Evolutionary conservation across 2,329 filamentous ascomycete species (phyloP).

Genomic region (Penicillium glabrum): DNA sequence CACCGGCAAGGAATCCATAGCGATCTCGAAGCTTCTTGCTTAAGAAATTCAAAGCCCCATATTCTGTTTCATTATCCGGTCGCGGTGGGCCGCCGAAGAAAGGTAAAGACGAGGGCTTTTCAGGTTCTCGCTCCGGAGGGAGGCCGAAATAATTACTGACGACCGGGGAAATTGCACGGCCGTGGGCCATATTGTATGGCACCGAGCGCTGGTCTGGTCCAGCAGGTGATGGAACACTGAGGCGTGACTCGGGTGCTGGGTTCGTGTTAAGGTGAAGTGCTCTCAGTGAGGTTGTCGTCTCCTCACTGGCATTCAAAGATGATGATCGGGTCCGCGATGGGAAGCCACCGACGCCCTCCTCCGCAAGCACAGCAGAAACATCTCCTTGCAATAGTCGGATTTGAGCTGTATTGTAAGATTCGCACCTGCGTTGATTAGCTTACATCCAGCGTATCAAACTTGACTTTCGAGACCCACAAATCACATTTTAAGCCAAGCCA

Average conservation of each 20-base stretch:
- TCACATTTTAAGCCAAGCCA: constrained; percentile 92
- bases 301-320: constrained; percentile 27
- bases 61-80: constrained; percentile 41
- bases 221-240: constrained; percentile 19
- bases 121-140: constrained; percentile 33
- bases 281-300: constrained; percentile 21
- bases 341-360: constrained; percentile 20
- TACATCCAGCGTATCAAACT: neutral
- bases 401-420: constrained; percentile 49
- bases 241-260: constrained; percentile 24
- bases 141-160: constrained; percentile 49
- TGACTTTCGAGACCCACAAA: constrained; percentile 38
- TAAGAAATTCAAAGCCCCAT: constrained; percentile 57
- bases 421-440: constrained; percentile 35
- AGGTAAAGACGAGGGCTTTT: constrained; percentile 29
- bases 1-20: constrained; percentile 36
- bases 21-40: constrained; percentile 47
- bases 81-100: constrained; percentile 25
- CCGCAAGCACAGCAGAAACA: constrained; percentile 23
- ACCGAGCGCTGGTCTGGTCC: constrained; percentile 26
- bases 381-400: constrained; percentile 40
- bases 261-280: constrained; percentile 31
- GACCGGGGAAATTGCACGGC: constrained; percentile 42
- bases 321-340: constrained; percentile 26
- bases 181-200: constrained; percentile 39